These are phyloP conservation scores for Chlorella ohadii DNA, from an alignment of 139 green algal species.

Conservation along the genomic window DNA sequence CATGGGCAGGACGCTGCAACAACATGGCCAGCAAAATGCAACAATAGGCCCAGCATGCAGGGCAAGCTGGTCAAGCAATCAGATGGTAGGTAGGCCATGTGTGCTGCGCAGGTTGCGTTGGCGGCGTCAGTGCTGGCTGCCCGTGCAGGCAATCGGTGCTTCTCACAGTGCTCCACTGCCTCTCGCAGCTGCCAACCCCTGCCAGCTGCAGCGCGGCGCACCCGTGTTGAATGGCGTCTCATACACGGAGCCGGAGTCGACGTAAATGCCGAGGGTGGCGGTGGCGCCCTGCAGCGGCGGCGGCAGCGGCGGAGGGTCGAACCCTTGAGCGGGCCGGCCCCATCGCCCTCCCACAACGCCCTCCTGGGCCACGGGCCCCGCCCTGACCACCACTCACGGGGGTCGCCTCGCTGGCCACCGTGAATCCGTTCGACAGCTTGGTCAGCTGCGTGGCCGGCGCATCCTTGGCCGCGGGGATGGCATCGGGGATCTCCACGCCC, in stretches of 20 bases:
- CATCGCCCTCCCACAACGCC: no score
- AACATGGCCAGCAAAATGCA: no score
- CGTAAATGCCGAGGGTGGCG: constrained; percentile 90
- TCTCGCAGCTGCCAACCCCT: neutral
- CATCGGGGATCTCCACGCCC: constrained; percentile 50
- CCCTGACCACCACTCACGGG: constrained; percentile 54
- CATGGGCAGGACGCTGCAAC: neutral
- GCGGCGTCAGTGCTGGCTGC: no score
- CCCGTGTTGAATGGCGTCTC: constrained; percentile 70
- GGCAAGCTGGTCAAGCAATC: neutral
- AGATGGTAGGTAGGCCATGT: no score
- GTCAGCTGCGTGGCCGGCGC: constrained; percentile 82
- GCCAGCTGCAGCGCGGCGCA: neutral
- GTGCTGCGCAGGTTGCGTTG: no score
- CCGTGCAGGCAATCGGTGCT: no score
- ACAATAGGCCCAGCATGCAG: neutral
- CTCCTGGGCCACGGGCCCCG: no score
- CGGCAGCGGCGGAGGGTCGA: neutral
- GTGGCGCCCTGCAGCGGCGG: constrained; percentile 79
- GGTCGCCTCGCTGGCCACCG: constrained; percentile 88
- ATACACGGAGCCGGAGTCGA: constrained; percentile 87
- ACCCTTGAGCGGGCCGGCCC: constrained; percentile 1
- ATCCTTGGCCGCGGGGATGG: constrained; percentile 29
- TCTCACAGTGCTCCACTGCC: neutral
- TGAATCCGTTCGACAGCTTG: constrained; percentile 86